phyloP scores from a whole-genome alignment of 2,329 filamentous ascomycete genomes.

The Sarocladium kiliense region DNA sequence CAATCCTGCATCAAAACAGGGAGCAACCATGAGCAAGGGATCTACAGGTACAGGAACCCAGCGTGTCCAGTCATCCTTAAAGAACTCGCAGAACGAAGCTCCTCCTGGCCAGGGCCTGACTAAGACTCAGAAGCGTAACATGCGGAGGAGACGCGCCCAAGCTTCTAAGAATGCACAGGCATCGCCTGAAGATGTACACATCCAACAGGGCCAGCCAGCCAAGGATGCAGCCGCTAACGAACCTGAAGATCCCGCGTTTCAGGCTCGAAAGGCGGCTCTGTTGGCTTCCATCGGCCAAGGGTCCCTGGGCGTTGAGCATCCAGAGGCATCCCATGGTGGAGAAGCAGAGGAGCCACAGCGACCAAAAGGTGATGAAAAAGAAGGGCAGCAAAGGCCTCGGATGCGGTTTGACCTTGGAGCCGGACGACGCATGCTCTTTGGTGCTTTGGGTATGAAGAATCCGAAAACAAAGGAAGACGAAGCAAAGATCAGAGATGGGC shows the following conservation, averaged over 20 bases:
- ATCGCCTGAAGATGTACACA: constrained; percentile 18
- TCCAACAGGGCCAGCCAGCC: constrained; percentile 14
- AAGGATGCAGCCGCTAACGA: background rate
- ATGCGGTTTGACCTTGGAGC: constrained; percentile 45
- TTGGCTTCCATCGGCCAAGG: constrained; percentile 22
- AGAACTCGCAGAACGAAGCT: background rate
- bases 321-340: too few relatives aligned
- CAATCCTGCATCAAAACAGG: background rate
- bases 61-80: background rate
- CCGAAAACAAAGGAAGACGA: constrained; percentile 67
- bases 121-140: constrained; percentile 47
- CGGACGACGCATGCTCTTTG: constrained; percentile 64
- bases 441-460: constrained; percentile 63
- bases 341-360: constrained; percentile 4
- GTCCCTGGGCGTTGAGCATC: too few relatives aligned
- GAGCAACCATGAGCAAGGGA: background rate
- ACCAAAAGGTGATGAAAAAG: background rate
- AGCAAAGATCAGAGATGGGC: constrained; percentile 52
- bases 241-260: constrained; percentile 22
- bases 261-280: constrained; percentile 35
- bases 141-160: constrained; percentile 31
- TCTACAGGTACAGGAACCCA: background rate
- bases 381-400: constrained; percentile 7
- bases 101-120: constrained; percentile 31
- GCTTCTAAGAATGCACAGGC: background rate